Evolutionary conservation across 495 filamentous ascomycete species (phyloP).

Genomic region (Penicillium subrubescens): DNA sequence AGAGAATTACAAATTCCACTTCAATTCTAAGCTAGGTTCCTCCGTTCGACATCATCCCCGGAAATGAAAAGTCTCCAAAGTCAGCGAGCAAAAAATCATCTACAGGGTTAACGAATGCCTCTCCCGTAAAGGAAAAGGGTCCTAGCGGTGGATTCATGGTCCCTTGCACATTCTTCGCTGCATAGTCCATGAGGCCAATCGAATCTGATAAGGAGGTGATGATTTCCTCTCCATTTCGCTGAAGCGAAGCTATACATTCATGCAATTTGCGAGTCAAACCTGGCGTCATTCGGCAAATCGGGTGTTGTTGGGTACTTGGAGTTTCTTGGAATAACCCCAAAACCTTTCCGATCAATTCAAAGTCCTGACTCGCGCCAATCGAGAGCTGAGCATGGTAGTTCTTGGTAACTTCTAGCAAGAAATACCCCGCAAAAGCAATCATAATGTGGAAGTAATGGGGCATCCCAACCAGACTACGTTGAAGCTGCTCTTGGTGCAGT

Average conservation of each 20-base stretch:
- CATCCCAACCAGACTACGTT: slow-evolving; percentile 40
- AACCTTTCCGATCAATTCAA: slow-evolving; percentile 26
- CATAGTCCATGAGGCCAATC: slow-evolving; percentile 11
- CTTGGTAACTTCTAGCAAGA: slow-evolving; percentile 43
- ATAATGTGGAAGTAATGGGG: slow-evolving; percentile 52
- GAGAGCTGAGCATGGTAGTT: slow-evolving; percentile 28
- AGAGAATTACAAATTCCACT: background rate
- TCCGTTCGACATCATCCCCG: slow-evolving; percentile 24
- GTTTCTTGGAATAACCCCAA: slow-evolving; percentile 26
- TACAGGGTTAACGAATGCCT: slow-evolving; percentile 13
- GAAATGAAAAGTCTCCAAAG: slow-evolving; percentile 27
- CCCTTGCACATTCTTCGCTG: background rate
- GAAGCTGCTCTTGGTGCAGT: slow-evolving; percentile 40
- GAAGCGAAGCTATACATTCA: slow-evolving; percentile 25
- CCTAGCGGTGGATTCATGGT: slow-evolving; percentile 10
- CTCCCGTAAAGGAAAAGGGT: slow-evolving; percentile 17
- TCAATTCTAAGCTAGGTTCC: background rate
- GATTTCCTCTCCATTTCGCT: slow-evolving; percentile 4
- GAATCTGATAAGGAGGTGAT: slow-evolving; percentile 4
- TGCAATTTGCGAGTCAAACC: slow-evolving; percentile 29
- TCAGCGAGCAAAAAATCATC: slow-evolving; percentile 28
- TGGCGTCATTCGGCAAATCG: slow-evolving; percentile 32
- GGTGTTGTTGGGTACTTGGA: slow-evolving; percentile 27
- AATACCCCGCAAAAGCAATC: slow-evolving; percentile 50
- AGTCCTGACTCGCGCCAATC: slow-evolving; percentile 23